These are phyloP conservation scores for Skeletonema menzelii DNA, from an alignment of 108 stramenopile genomes.

Conservation along the genomic window DNA sequence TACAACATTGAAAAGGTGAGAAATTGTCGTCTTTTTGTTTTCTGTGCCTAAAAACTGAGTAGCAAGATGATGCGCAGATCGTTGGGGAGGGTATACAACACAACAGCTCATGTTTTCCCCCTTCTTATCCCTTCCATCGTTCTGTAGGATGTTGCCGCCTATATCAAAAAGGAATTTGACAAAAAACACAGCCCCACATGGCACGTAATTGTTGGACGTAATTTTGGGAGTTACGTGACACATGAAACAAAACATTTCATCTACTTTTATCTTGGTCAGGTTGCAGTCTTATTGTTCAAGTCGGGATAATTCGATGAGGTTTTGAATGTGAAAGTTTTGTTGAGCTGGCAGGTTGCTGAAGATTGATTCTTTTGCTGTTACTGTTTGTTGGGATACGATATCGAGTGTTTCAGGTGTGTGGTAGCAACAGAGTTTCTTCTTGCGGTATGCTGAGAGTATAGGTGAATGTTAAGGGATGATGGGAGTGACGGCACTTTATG, in stretches of 20 bases:
- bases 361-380: neutral
- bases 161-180: constrained; percentile 99
- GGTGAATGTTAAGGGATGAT: neutral
- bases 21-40: neutral
- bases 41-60: neutral
- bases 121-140: neutral
- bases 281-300: constrained; percentile 98
- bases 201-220: constrained; percentile 91
- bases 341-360: neutral
- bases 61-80: too few relatives aligned
- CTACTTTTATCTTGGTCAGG: constrained; percentile 99
- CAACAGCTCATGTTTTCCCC: neutral
- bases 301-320: constrained; percentile 65
- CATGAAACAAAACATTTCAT: constrained; percentile 99
- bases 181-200: constrained; percentile 99
- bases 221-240: constrained; percentile 93
- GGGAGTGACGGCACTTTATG: neutral
- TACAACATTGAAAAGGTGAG: constrained; percentile 99
- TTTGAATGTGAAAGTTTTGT: neutral
- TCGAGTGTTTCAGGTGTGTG: neutral
- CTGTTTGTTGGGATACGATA: neutral
- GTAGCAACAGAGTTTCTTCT: neutral
- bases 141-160: constrained; percentile 96
- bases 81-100: too few relatives aligned
- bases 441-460: neutral